phyloP scores from a whole-genome alignment of 2,329 filamentous ascomycete species.

The Metarhizium humberi region DNA sequence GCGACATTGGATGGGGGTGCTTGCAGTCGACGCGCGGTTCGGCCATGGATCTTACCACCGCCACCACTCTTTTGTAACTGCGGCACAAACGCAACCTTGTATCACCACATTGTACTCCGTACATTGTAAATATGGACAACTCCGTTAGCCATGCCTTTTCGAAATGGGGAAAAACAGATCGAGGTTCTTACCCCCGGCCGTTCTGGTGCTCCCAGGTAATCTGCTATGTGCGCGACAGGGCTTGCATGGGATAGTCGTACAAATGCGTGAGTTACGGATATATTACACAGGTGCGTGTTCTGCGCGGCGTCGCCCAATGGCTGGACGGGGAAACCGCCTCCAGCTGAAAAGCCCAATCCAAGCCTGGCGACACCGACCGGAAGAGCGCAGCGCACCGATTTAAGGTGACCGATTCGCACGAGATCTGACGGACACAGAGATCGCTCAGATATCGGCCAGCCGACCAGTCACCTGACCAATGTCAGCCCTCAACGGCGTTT shows the following conservation, averaged over 20 bases:
- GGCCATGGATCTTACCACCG: neutral
- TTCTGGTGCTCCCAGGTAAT: neutral
- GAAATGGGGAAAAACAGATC: neutral
- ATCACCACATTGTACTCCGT: neutral
- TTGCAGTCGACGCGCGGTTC: no score
- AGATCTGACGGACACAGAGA: slow-evolving; percentile 7
- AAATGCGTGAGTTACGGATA: neutral
- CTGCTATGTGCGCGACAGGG: neutral
- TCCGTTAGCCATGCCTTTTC: neutral
- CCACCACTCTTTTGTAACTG: neutral
- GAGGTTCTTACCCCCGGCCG: neutral
- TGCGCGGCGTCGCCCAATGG: neutral
- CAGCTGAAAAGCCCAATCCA: neutral
- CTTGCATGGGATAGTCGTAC: neutral
- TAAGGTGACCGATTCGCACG: slow-evolving; percentile 5
- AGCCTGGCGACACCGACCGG: neutral
- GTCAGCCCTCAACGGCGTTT: neutral
- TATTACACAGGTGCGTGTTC: neutral
- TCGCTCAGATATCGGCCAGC: neutral
- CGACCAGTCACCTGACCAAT: neutral
- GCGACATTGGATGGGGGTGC: neutral
- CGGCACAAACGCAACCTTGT: neutral
- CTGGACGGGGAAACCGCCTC: neutral
- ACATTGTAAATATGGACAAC: neutral
- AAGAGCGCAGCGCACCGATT: neutral